Evolutionary conservation across 2,329 filamentous ascomycete species (phyloP), one percentile per base, ranked within the genome.

Genomic region (Monosporascus sp.): DNA sequence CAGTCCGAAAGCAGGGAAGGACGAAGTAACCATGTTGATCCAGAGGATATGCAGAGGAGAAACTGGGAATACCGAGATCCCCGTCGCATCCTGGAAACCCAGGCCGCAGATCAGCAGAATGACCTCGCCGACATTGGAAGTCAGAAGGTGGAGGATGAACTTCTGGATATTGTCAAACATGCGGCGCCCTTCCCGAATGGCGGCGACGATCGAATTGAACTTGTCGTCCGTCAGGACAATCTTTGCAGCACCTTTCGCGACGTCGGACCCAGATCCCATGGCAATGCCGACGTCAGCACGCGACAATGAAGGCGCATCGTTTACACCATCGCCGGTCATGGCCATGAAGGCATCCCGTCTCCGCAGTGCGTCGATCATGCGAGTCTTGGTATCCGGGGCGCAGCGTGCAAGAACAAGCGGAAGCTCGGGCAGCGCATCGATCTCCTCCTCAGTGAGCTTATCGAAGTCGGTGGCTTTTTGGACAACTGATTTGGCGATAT

Each of bases 21-120:
- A 89, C 41, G 89, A 93, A 0, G 91, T 96, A 52, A 94, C 81
- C 88, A 96, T 93, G 70, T 96, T 96, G 68, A 96, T 90, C 90
- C 90, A 96, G 54, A 96, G 81, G 57, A 96, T 93, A 63, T 96
- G 86, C 11, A 96, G 83, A 0, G 91, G 90, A 0, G 89, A 84
- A 45, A 96, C 82, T 5, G 90, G 91, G 69, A 95, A 96, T 9
- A 96, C 90, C 0, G 90, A 94, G 55, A 89, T 79, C 8, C 82
- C 79, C 9, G 77, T 74, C 2, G 70, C 60, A 65, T 96, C 91
- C 63, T 90, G 88, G 74, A 96, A 95, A 0, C 79, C 87, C 4
- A 96, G 82, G 50, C 91, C 91, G 39, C 90, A 85, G 25, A 96
- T 83, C 17, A 96, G 77, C 1, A 90, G 85, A 56, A 89, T 85